Base-by-base conservation (phyloP, 768 basidiomycete species). In the Polyporus arcularius region DNA sequence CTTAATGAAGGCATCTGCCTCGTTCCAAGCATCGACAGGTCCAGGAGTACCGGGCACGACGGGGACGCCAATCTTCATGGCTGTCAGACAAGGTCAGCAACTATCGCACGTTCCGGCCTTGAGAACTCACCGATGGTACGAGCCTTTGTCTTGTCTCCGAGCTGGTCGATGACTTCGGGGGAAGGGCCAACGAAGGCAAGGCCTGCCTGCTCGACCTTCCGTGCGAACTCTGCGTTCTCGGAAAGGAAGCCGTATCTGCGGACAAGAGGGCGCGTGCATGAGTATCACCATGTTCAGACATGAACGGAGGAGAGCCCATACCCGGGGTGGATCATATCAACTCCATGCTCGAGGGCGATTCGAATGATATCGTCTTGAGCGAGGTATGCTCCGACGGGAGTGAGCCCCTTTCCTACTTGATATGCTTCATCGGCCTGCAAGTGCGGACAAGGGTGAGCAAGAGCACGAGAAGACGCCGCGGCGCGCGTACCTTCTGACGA, bases 241-340 rank as follows among this genome's bases (percentile, higher is more conserved):
- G 95, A 92, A 46, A 99, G 81, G 83, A 99, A 99, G 57, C 96
- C 96, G 72, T 98, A 98, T 58, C 95, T 96, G 68, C 14, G 51
- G 52, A 39, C 12, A 50, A 21, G 14, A 16, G 16, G 3, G 28
- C 53, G 50, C 46, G 38, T 21, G 53, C 52, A 56, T 58, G 60
- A 57, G 59, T 43, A 58, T 35, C 50, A 54, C 48, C 28, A 46
- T 49, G 56, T 61, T 42, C 53, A 40, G 5, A 48, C 7, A 18
- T n/a, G 15, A 7, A 47, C 49, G 14, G 45, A 28, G 35, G 49
- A 46, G 48, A 42, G 39, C 26, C 49, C 60, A 50, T 60, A 94
- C 93, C 96, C 95, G 11, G 95, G 97, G 76, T 98, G 97, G 72
- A 99, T 98, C 97, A 99, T 98, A 73, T 98, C 96, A 28, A 99